Evolutionary conservation across 2,329 filamentous ascomycete genomes (phyloP).

Genomic region (Pseudogymnoascus destructans): DNA sequence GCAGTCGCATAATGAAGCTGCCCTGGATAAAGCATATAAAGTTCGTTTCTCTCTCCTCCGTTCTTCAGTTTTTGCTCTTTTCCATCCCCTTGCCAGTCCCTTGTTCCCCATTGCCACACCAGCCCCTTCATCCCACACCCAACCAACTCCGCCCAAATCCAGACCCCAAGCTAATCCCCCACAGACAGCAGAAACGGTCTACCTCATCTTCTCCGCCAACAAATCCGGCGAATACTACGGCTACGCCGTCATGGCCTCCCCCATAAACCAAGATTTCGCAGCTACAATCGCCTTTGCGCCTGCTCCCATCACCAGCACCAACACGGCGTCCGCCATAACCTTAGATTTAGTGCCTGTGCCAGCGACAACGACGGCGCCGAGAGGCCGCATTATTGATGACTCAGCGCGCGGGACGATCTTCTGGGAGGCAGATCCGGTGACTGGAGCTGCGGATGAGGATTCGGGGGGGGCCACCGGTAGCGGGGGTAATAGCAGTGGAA

Average conservation of each 20-base stretch:
- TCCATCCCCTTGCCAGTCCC: no score
- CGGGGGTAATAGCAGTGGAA: conserved; percentile 24
- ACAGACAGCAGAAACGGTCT: conserved; percentile 70
- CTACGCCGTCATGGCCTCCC: conserved; percentile 79
- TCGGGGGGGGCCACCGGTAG: conserved; percentile 26
- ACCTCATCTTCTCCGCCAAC: conserved; percentile 89
- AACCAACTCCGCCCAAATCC: no score
- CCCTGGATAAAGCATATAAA: conserved; percentile 69
- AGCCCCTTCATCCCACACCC: background rate
- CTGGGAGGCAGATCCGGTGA: no score
- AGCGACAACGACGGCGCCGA: no score
- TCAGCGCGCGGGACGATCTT: conserved; percentile 91
- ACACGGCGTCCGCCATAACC: no score
- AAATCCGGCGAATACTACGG: conserved; percentile 97
- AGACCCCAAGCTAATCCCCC: conserved; percentile 3
- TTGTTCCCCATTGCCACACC: no score
- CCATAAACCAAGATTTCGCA: conserved; percentile 64
- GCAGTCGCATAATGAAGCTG: conserved; percentile 82
- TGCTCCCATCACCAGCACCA: no score
- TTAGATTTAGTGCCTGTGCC: no score
- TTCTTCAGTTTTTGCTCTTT: no score
- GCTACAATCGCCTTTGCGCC: conserved; percentile 59
- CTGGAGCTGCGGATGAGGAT: conserved; percentile 37
- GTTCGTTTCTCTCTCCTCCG: conserved; percentile 35
- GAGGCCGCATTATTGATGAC: conserved; percentile 86